Evolutionary conservation across 805 yeast species (phyloP).

Genomic region (Cyberlindnera nakhonratchasimensis): DNA sequence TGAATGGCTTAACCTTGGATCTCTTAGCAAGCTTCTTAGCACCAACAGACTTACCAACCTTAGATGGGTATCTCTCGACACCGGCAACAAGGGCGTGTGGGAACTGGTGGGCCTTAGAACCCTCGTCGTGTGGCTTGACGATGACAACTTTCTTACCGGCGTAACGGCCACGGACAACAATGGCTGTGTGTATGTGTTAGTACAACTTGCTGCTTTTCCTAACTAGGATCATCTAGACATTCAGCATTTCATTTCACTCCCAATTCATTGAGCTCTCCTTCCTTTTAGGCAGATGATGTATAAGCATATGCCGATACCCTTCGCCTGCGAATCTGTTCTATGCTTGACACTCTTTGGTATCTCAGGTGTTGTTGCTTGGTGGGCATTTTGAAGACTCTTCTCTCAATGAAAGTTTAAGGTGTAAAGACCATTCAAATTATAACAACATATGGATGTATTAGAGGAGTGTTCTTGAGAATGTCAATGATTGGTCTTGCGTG

Average conservation of each 20-base stretch:
- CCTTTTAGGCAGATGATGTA: background rate
- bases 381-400: too few species aligned
- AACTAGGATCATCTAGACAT: background rate
- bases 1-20: conserved; percentile 98
- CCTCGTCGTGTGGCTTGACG: conserved; percentile 97
- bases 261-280: background rate
- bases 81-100: conserved; percentile 99
- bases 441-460: too few species aligned
- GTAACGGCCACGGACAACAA: conserved; percentile 99
- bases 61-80: conserved; percentile 96
- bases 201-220: background rate
- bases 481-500: too few species aligned
- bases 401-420: too few species aligned
- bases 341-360: too few species aligned
- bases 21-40: conserved; percentile 96
- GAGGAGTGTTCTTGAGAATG: too few species aligned
- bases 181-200: conserved; percentile 40
- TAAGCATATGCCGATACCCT: background rate
- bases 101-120: conserved; percentile 97
- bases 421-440: too few species aligned
- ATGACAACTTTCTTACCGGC: conserved; percentile 99
- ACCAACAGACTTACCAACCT: conserved; percentile 92
- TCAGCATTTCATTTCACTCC: background rate
- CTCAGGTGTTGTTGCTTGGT: too few species aligned
- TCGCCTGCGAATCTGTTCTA: too few species aligned